Base-by-base conservation (phyloP, 163 green algal genomes). In the Volvox carteri region DNA sequence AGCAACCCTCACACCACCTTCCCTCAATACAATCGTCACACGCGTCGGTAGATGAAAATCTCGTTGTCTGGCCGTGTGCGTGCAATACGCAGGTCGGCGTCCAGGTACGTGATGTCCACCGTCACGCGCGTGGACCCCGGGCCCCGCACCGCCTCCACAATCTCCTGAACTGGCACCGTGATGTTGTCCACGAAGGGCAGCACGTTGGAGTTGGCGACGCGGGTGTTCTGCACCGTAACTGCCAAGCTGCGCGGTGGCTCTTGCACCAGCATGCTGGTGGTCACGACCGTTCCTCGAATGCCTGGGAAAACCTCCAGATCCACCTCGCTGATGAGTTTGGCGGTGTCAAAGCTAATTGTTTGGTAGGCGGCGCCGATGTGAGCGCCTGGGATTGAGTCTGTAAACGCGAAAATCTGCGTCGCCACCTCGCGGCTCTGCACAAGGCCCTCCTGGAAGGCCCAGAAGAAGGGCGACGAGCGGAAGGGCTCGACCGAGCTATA, bases 401-500 rank as follows among this genome's bases (percentile, higher is more conserved):
- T 93, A 65, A 93, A 90, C 4, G 52, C 39, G n/a, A 93, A 93
- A 18, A 93, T 93, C 42, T 86, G 58, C 0, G 37, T 7, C 35
- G 90, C 65, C 1, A 93, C 54, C 1, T 88, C 86, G 7, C 78
- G 67, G 42, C 74, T 86, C 54, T 89, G 84, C 52, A 93, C 50
- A 41, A 93, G 75, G 41, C 90, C 90, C 62, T 91, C 80, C 48
- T 89, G 77, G 79, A 93, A 93, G 52, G 86, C 86, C 90, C 80
- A 90, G 85, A 93, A 93, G 62, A 93, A 93, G n/a, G 90, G 90
- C 19, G 74, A 89, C 18, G 86, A 91, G 72, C 84, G 84, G 54
- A 89, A 89, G 25, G 80, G 84, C 72, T 89, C 84, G 41, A 84
- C 88, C n/a, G 56, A 86, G 60, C 54, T 78, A 54, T 89, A 89